Conservation (phyloP, 306 rosid genomes). For the Fagus crenata region DNA sequence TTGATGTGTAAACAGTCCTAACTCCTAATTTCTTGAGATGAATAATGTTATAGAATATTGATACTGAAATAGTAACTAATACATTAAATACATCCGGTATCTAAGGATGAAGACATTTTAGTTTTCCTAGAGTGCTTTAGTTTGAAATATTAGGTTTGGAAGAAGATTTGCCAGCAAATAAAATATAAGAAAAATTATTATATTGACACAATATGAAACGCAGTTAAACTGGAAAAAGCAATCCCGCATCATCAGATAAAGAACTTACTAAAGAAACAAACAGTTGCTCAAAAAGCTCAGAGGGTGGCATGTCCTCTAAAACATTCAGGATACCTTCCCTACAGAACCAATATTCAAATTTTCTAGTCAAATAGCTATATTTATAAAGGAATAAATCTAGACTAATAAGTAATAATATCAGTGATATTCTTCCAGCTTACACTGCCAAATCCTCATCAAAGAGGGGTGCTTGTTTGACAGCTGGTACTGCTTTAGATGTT, state of each 20-base stretch:
- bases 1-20: background rate
- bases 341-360: conserved; percentile 32
- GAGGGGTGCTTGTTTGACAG: conserved; percentile 92
- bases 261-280: conserved; percentile 86
- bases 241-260: conserved; percentile 9
- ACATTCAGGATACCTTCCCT: conserved; percentile 89
- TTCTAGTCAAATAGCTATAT: conserved; percentile 21
- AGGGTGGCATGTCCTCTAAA: conserved; percentile 76
- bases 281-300: conserved; percentile 78
- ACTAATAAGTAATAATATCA: conserved; percentile 9
- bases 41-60: background rate
- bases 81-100: background rate
- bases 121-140: background rate
- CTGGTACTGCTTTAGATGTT: conserved; percentile 90
- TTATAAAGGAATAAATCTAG: conserved; percentile 9
- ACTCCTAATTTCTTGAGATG: background rate
- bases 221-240: background rate
- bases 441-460: conserved; percentile 98
- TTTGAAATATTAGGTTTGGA: background rate
- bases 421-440: conserved; percentile 49
- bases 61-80: background rate
- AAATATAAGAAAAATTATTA: background rate
- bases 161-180: background rate
- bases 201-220: background rate
- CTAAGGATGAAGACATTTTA: background rate